Evolutionary conservation across 1,284 basidiomycete species (phyloP).

Genomic region (Serendipita sp.): DNA sequence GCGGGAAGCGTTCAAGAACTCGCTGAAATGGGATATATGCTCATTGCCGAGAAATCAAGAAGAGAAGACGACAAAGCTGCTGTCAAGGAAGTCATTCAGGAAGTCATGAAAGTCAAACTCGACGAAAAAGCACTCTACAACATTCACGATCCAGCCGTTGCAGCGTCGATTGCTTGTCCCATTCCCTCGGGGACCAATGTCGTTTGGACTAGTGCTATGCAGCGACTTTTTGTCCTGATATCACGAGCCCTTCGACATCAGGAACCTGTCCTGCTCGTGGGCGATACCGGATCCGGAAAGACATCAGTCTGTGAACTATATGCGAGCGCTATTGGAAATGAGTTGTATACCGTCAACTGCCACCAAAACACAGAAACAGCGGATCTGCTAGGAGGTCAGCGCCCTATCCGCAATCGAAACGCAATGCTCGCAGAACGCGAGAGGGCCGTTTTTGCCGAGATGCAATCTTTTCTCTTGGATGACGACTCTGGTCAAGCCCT

Average conservation of each 20-base stretch:
- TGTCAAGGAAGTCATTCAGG: constrained; percentile 88
- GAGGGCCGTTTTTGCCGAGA: constrained; percentile 20
- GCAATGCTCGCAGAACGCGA: constrained; percentile 22
- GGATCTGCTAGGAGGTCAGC: constrained; percentile 87
- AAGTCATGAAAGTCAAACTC: constrained; percentile 78
- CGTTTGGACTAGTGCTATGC: constrained; percentile 91
- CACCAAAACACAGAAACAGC: constrained; percentile 99
- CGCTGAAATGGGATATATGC: constrained; percentile 95
- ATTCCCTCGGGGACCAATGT: constrained; percentile 39
- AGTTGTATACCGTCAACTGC: constrained; percentile 75
- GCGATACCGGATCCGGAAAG: constrained; percentile 96
- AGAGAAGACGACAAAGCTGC: constrained; percentile 72
- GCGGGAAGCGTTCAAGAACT: constrained; percentile 84
- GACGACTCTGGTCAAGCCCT: neutral
- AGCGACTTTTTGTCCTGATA: constrained; percentile 74
- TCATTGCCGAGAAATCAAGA: constrained; percentile 84
- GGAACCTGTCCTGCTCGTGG: constrained; percentile 94
- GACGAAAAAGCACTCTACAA: constrained; percentile 59
- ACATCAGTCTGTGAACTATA: constrained; percentile 92
- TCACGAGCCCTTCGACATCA: constrained; percentile 75
- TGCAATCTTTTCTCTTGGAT: constrained; percentile 14
- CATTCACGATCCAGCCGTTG: constrained; percentile 27
- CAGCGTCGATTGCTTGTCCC: constrained; percentile 40
- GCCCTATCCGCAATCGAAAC: constrained; percentile 77
- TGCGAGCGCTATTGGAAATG: constrained; percentile 50